Base-by-base conservation (phyloP, 768 basidiomycete species). In the Cystobasidium tubakii region DNA sequence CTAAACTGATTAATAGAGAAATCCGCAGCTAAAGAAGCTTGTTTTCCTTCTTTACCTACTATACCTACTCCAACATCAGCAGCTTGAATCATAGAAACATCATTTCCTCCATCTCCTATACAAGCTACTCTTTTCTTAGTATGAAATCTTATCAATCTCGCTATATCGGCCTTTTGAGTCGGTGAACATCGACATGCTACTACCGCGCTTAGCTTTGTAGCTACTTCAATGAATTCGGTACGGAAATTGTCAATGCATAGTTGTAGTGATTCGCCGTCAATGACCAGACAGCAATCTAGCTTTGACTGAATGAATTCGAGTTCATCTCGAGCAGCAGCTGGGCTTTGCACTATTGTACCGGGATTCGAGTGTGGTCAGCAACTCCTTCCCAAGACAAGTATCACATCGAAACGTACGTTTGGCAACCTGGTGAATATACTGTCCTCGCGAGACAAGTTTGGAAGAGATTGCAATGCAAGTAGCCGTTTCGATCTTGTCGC, bases 61-160 rank as follows among this genome's bases (percentile, higher is more conserved):
- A 99, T 98, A 25, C 96, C 96, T 36, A 99, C 87, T 65, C 93
- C 95, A 73, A 99, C 93, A 79, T 98, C 92, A 1, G 96, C 96
- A 0, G 96, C 96, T 79, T 98, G 96, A 75, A 99, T 99, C 96
- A 99, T 99, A 81, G 91, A 92, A 75, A 99, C 96, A 80, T 99
- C 96, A 81, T 99, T 99, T 2, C 96, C 96, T 39, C 96, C 96
- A 82, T 99, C 96, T 1, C 96, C 96, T 73, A 98, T 98, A 80
- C 96, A 98, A 81, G 95, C 98, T 0, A 99, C 95, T 0, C 95
- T 87, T 81, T 97, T 98, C 82, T 88, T 90, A 1, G 95, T 96
- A 79, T 88, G 88, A 21, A 86, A 84, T 7, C 96, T 88, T 75
- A 99, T 98, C 42, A 99, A 84, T 2, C 92, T 87, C 0, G 96